A percentile compares a stretch with the other conserved stretches of the same genome.
These are phyloP conservation scores for Galium porrigens DNA, from an alignment of 305 asterid genomes.

Conservation along the genomic window DNA sequence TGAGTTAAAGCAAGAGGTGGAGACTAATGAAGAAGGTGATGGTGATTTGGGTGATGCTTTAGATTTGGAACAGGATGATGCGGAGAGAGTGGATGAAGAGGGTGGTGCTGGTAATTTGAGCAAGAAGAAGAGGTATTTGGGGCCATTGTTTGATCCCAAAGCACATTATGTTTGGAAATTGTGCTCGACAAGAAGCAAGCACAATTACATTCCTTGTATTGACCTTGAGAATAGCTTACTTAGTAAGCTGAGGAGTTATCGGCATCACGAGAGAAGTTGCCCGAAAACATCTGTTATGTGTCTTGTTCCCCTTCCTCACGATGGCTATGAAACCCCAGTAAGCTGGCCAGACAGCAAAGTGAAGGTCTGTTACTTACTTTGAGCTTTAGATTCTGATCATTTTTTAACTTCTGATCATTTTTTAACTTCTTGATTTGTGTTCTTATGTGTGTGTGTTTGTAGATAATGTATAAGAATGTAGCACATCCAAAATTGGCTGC, in stretches of 20 bases:
- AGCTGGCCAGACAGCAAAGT: conserved; percentile 77
- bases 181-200: conserved; percentile 72
- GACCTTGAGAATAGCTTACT: conserved; percentile 44
- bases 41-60: conserved; percentile 27
- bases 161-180: conserved; percentile 55
- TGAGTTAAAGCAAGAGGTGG: conserved; percentile 13
- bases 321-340: conserved; percentile 58
- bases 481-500: conserved; percentile 80
- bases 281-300: conserved; percentile 57
- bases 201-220: conserved; percentile 82
- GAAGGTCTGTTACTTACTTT: conserved; percentile 33
- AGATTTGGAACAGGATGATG: conserved; percentile 36
- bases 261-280: conserved; percentile 88
- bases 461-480: conserved; percentile 71
- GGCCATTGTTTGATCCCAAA: conserved; percentile 61
- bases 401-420: conserved; percentile 1
- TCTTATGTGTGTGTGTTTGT: conserved; percentile 15
- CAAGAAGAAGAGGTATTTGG: conserved; percentile 36
- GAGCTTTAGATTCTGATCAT: conserved; percentile 1
- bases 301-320: conserved; percentile 73
- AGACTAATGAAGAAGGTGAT: conserved; percentile 19
- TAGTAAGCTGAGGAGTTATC: conserved; percentile 40
- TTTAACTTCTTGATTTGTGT: conserved; percentile 1
- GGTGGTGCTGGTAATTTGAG: conserved; percentile 11
- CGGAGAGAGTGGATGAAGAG: conserved; percentile 35